Evolutionary conservation across 768 basidiomycete genomes (phyloP).

Genomic region (Coprinellus micaceus): DNA sequence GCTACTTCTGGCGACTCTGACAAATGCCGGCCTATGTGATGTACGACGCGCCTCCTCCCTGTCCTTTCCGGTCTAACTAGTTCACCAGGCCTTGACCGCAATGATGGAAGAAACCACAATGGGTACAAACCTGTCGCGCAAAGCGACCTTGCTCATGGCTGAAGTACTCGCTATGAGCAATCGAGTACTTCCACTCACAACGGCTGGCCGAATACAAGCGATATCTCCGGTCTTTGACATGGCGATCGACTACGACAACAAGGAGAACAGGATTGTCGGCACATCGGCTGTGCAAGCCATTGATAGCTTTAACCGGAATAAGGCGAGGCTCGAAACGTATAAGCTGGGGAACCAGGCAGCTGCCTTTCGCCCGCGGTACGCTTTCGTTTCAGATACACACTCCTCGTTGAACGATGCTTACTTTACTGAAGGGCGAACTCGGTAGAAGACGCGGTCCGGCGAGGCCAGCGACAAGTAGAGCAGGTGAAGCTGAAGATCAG

Average conservation of each 20-base stretch:
- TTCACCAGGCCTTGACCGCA: constrained; percentile 43
- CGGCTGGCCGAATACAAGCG: constrained; percentile 84
- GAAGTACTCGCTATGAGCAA: constrained; percentile 89
- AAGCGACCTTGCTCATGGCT: constrained; percentile 87
- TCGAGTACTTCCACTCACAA: constrained; percentile 72
- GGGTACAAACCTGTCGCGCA: constrained; percentile 73
- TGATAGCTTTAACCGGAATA: constrained; percentile 92
- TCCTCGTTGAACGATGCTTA: background rate
- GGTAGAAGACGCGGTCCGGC: constrained; percentile 79
- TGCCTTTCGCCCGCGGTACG: constrained; percentile 58
- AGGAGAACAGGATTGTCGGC: constrained; percentile 77
- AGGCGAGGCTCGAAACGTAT: constrained; percentile 60
- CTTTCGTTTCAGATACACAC: background rate
- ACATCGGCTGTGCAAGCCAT: constrained; percentile 83
- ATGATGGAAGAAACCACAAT: constrained; percentile 81
- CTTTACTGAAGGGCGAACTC: constrained; percentile 58
- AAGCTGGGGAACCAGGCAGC: constrained; percentile 41
- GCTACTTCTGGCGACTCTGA: constrained; percentile 77
- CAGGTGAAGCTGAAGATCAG: constrained; percentile 85
- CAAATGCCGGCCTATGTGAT: constrained; percentile 84
- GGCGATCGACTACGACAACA: constrained; percentile 76
- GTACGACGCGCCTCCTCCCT: constrained; percentile 45
- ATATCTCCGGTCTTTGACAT: constrained; percentile 82
- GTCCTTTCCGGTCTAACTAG: background rate
- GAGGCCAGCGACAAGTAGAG: constrained; percentile 88